phyloP scores from a whole-genome alignment of 768 basidiomycete species.

The Lactarius sp. region DNA sequence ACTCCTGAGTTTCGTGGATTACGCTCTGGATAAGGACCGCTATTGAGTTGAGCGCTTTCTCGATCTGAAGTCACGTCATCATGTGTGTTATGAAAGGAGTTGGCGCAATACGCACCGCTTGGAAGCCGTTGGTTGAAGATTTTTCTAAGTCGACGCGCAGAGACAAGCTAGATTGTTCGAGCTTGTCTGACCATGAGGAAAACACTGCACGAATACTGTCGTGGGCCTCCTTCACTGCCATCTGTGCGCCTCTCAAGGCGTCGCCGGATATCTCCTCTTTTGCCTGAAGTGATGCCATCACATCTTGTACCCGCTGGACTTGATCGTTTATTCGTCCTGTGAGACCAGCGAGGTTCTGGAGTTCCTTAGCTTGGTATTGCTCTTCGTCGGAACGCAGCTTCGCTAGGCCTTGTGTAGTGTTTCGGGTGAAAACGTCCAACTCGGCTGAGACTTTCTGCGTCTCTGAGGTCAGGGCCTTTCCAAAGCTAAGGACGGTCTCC shows the following conservation, averaged over 20 bases:
- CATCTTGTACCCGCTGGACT: conserved; percentile 47
- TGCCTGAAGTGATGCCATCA: conserved; percentile 49
- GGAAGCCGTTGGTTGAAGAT: conserved; percentile 42
- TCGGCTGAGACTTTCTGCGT: conserved; percentile 50
- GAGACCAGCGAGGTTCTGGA: conserved; percentile 46
- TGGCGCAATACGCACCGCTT: conserved; percentile 34
- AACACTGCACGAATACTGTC: conserved; percentile 50
- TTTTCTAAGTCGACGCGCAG: conserved; percentile 45
- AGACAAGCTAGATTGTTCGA: conserved; percentile 45
- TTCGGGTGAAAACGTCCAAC: conserved; percentile 57
- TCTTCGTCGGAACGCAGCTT: conserved; percentile 55
- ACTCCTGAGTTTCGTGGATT: conserved; percentile 51
- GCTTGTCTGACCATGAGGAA: conserved; percentile 48
- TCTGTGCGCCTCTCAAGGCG: conserved; percentile 45
- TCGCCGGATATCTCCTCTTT: conserved; percentile 53
- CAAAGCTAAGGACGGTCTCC: conserved; percentile 57
- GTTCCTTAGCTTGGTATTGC: conserved; percentile 51
- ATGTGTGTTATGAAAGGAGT: background rate
- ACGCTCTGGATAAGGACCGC: conserved; percentile 56
- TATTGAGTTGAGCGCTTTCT: conserved; percentile 55
- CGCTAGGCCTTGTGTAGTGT: conserved; percentile 47
- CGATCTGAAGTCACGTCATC: conserved; percentile 36
- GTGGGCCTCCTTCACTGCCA: conserved; percentile 47
- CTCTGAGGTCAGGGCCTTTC: conserved; percentile 51
- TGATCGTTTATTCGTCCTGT: conserved; percentile 55